Percentiles rank a stretch among this genome's conserved stretches.
Evolutionary conservation across 768 basidiomycete genomes (phyloP).

Genomic region (Leccinum pellstonianum): DNA sequence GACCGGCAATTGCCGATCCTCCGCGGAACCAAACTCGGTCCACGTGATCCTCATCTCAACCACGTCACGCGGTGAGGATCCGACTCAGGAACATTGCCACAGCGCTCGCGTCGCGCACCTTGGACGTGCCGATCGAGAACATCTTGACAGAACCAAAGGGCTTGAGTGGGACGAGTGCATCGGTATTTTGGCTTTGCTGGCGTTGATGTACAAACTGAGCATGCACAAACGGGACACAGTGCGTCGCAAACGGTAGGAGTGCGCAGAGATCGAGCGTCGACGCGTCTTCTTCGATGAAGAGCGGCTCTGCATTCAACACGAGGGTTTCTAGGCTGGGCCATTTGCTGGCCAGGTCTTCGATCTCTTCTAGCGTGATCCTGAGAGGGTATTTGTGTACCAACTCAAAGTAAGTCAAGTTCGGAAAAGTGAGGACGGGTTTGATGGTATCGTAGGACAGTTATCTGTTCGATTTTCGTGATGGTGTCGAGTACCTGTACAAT

Average conservation of each 20-base stretch:
- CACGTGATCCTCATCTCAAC: slow-evolving; percentile 52
- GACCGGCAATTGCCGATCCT: slow-evolving; percentile 12
- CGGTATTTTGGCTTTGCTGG: slow-evolving; percentile 25
- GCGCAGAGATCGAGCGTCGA: slow-evolving; percentile 37
- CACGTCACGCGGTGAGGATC: slow-evolving; percentile 42
- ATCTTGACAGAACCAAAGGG: slow-evolving; percentile 20
- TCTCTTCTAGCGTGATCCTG: slow-evolving; percentile 39
- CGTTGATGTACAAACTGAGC: slow-evolving; percentile 40
- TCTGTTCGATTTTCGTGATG: slow-evolving; percentile 15
- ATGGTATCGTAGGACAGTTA: slow-evolving; percentile 32
- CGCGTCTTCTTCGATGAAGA: slow-evolving; percentile 19
- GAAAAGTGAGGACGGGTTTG: slow-evolving; percentile 35
- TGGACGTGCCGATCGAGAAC: slow-evolving; percentile 52
- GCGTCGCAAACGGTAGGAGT: slow-evolving; percentile 39
- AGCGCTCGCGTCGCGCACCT: slow-evolving; percentile 39
- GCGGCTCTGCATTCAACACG: slow-evolving; percentile 48
- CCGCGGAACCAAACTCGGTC: slow-evolving; percentile 27
- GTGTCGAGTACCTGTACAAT: too few relatives aligned
- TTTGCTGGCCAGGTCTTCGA: slow-evolving; percentile 43
- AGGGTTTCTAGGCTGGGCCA: slow-evolving; percentile 47
- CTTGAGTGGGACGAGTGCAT: slow-evolving; percentile 1
- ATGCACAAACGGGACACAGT: slow-evolving; percentile 37
- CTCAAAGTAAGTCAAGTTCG: slow-evolving; percentile 35
- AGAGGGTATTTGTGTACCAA: slow-evolving; percentile 32
- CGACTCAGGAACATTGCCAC: slow-evolving; percentile 55